Evolutionary conservation across 2,329 filamentous ascomycete genomes (phyloP), one percentile per base, ranked within the genome.

Genomic region (Aspergillus pseudoviridinutans): DNA sequence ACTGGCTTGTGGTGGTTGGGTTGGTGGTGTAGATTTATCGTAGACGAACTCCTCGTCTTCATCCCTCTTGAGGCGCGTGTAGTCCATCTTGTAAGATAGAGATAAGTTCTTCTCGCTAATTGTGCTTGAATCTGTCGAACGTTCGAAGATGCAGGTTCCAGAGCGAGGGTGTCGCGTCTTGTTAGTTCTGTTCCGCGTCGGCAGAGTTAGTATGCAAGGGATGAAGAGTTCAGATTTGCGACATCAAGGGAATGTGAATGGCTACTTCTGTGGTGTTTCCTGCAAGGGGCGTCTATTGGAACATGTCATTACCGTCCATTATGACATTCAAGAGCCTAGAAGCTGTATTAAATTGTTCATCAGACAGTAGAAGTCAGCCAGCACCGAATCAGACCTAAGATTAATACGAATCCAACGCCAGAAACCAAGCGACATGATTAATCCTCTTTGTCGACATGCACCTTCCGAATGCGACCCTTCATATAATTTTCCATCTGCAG

Each of bases 401-500:
- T 3, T 25, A 9, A 28, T 28, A 28, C 8, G 9, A 12, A 29
- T 29, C 28, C 28, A 29, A 29, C 9, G 28, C 28, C 28, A 12
- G 27, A 25, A 25, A 25, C 25, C 4, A 25, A 25, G 1, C 4
- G 25, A 25, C 4, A 25, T 5, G 4, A 25, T 25, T 3, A 25
- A 41, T 60, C 56, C 22, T 56, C 42, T 41, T 57, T 29, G 12
- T 47, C 10, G 4, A 55, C 57, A 55, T 61, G 59, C 7, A 59
- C 57, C 1, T 54, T 58, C 2, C 58, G 51, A 35, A 60, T 60
- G 32, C 54, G 54, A 3, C 57, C 54, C 22, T 57, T 59, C 57
- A 61, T 61, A 6, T 54, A 56, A 10, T 35, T 38, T n/a, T 61
- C 59, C 29, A 12, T 8, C 20, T 52, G 38, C 29, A 59, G 12